These are phyloP conservation scores for Eutrema salsugineum DNA, from an alignment of 441 rosid species.

Conservation along the genomic window DNA sequence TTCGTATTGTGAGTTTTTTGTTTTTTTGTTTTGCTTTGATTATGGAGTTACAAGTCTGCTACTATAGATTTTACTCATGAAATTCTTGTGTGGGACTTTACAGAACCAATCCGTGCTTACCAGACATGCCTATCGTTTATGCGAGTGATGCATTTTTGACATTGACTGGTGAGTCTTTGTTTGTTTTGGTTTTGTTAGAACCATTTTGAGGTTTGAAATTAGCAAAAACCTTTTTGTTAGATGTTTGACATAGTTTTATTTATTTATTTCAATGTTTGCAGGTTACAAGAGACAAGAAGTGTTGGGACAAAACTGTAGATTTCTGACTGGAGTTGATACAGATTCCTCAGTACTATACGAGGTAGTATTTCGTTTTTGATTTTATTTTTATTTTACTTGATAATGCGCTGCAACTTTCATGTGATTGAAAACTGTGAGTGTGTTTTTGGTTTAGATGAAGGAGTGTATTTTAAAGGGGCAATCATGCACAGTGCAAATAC, in stretches of 20 bases:
- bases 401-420: not conserved
- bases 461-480: conserved; percentile 56
- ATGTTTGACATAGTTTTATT: not conserved
- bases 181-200: not conserved
- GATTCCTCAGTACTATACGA: conserved; percentile 47
- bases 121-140: conserved; percentile 78
- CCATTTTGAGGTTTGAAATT: not conserved
- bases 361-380: conserved; percentile 37
- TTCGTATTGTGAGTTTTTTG: conserved; percentile 90
- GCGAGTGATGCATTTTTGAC: conserved; percentile 88
- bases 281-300: conserved; percentile 85
- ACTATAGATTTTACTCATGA: conserved; percentile 16
- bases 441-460: conserved; percentile 48
- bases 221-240: not conserved
- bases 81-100: conserved; percentile 23
- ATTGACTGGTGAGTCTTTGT: conserved; percentile 59
- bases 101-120: conserved; percentile 75
- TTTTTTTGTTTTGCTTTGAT: not conserved
- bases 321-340: conserved; percentile 68
- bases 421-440: not conserved
- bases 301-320: conserved; percentile 69
- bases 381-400: not conserved
- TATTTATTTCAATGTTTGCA: conserved; percentile 14
- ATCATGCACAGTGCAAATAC: conserved; percentile 89
- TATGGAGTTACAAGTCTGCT: conserved; percentile 1